phyloP scores from a whole-genome alignment of 495 filamentous ascomycete genomes.

The Paragyromitra xinjiangensis region DNA sequence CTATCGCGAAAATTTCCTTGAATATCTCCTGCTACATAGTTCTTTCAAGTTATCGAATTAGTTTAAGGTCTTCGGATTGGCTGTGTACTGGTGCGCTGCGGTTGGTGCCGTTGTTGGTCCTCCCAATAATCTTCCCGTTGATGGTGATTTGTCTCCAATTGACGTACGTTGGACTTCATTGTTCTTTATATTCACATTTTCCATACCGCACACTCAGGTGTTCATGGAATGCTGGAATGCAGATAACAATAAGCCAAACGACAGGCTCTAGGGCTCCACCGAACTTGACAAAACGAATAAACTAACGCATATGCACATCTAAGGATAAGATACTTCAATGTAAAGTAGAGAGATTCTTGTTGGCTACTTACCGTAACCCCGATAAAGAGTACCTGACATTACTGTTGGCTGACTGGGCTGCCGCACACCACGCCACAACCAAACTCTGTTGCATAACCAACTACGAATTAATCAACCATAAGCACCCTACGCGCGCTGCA shows the following conservation, averaged over 20 bases:
- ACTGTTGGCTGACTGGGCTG: background rate
- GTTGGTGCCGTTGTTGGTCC: background rate
- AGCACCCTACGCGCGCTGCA: background rate
- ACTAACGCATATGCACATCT: no score
- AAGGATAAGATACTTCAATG: no score
- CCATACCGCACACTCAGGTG: no score
- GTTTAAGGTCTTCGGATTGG: background rate
- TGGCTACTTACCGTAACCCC: background rate
- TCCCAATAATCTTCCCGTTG: background rate
- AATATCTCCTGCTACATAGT: conserved; percentile 1
- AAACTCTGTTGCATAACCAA: background rate
- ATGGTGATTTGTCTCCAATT: background rate
- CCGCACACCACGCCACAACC: no score
- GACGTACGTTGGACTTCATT: background rate
- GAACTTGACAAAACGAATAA: no score
- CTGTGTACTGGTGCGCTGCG: background rate
- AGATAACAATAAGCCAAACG: no score
- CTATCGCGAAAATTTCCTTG: conserved; percentile 16
- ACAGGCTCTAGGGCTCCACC: no score
- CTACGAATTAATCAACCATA: background rate
- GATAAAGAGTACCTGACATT: background rate
- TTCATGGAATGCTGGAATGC: no score
- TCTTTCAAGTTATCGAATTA: conserved; percentile 9
- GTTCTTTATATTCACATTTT: no score
- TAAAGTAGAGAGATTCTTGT: no score